Evolutionary conservation across 352 stramenopile genomes (phyloP).

Genomic region (Thraustochytrium sp.): DNA sequence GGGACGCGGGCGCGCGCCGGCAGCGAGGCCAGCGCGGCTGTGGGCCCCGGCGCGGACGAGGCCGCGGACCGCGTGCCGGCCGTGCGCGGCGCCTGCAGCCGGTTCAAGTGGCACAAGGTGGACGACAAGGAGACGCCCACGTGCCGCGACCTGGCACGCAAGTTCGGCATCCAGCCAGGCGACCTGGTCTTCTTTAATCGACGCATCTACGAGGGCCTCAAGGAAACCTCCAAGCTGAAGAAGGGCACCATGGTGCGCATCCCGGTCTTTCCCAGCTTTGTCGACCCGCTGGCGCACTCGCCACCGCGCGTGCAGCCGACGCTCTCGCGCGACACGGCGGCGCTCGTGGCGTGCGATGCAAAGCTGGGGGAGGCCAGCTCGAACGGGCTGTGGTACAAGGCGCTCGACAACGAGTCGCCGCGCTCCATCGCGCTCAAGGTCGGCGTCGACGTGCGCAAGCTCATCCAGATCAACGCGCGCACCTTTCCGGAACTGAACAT

Average conservation of each 20-base stretch:
- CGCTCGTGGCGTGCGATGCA: not conserved
- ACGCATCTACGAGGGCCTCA: not conserved
- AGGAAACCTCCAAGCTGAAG: not conserved
- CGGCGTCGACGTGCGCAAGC: not conserved
- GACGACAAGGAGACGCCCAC: not conserved
- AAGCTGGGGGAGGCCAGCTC: not conserved
- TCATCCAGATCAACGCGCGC: slow-evolving; percentile 21
- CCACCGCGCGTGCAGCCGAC: not conserved
- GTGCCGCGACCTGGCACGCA: not conserved
- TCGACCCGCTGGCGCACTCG: not conserved
- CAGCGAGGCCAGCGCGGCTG: not conserved
- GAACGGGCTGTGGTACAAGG: slow-evolving; percentile 35
- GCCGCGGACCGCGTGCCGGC: not conserved
- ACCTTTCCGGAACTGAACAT: slow-evolving; percentile 25
- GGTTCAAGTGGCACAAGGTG: slow-evolving; percentile 31
- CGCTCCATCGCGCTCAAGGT: not conserved
- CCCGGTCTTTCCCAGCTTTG: slow-evolving; percentile 9
- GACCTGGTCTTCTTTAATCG: slow-evolving; percentile 20
- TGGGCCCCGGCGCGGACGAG: too few relatives aligned
- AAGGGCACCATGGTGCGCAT: slow-evolving; percentile 32
- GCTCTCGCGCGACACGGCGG: not conserved
- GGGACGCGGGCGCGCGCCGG: not conserved
- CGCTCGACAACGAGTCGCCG: slow-evolving; percentile 11
- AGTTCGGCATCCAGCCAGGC: not conserved
- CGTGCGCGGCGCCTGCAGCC: slow-evolving; percentile 1